Conservation (phyloP, 495 filamentous ascomycete genomes). For the Penicillium crystallinum region DNA sequence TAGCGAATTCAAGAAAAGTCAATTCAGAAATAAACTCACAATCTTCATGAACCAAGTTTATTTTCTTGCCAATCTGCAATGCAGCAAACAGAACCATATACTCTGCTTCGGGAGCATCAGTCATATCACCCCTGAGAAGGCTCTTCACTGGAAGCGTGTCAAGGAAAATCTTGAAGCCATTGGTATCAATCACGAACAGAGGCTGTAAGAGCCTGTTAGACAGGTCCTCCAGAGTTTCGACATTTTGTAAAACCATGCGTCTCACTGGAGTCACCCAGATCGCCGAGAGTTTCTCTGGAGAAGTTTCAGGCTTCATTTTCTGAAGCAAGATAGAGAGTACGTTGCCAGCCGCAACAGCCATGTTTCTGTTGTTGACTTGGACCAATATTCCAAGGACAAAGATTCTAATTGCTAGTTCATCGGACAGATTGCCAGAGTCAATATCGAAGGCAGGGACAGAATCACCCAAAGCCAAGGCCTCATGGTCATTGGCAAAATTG, state of each 20-base stretch:
- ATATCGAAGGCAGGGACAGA: constrained; percentile 9
- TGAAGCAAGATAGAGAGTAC: constrained; percentile 55
- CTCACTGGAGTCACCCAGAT: constrained; percentile 36
- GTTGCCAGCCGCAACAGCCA: constrained; percentile 61
- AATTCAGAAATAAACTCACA: constrained; percentile 40
- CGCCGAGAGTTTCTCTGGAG: constrained; percentile 12
- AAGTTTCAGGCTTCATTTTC: constrained; percentile 30
- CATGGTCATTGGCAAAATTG: constrained; percentile 28
- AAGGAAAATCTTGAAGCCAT: constrained; percentile 53
- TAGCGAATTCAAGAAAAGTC: constrained; percentile 6
- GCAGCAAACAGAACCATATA: constrained; percentile 60
- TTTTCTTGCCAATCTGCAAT: constrained; percentile 73
- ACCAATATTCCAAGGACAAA: constrained; percentile 35
- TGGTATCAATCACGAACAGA: constrained; percentile 57
- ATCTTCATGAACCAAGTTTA: constrained; percentile 67
- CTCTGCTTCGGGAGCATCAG: constrained; percentile 43
- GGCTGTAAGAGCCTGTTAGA: constrained; percentile 69
- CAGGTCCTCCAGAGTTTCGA: constrained; percentile 56
- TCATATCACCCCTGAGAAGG: constrained; percentile 37
- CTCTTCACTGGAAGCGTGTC: constrained; percentile 37
- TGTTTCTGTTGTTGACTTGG: constrained; percentile 45
- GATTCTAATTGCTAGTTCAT: constrained; percentile 23
- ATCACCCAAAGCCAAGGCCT: constrained; percentile 21
- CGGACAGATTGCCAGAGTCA: constrained; percentile 4
- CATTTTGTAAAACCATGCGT: constrained; percentile 39